Conservation (phyloP, 2,329 filamentous ascomycete species). For the Penicillium psychrosexuale region DNA sequence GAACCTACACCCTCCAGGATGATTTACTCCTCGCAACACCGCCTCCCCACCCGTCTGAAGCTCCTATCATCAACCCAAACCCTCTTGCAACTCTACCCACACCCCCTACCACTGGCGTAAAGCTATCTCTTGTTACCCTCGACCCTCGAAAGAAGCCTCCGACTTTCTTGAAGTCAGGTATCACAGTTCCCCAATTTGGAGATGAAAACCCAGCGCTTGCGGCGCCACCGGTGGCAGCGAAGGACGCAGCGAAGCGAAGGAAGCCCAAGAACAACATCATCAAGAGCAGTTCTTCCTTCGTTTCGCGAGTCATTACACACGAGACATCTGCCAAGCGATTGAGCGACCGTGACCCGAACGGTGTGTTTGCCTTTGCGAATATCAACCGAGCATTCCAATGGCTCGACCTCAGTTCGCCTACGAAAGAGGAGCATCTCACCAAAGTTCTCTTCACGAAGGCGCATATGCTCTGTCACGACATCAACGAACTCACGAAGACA, state of each 20-base stretch:
- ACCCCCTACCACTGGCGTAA: slow-evolving; percentile 81
- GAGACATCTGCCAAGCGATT: slow-evolving; percentile 76
- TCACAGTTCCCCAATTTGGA: slow-evolving; percentile 67
- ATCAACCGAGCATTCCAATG: slow-evolving; percentile 95
- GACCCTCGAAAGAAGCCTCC: slow-evolving; percentile 55
- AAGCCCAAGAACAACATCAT: slow-evolving; percentile 99
- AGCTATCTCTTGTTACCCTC: slow-evolving; percentile 72
- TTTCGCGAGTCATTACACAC: slow-evolving; percentile 91
- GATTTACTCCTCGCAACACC: slow-evolving; percentile 90
- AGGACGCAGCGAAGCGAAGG: slow-evolving; percentile 67
- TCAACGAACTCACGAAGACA: slow-evolving; percentile 79
- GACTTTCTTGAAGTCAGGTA: slow-evolving; percentile 42
- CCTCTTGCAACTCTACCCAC: slow-evolving; percentile 81
- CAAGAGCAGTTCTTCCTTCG: slow-evolving; percentile 98
- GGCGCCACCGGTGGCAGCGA: slow-evolving; percentile 54
- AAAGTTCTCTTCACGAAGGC: slow-evolving; percentile 98
- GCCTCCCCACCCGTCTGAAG: slow-evolving; percentile 91
- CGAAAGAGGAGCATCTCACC: slow-evolving; percentile 78
- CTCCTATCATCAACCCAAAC: slow-evolving; percentile 81
- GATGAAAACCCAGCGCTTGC: slow-evolving; percentile 76
- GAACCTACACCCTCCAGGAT: slow-evolving; percentile 86
- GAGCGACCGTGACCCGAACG: slow-evolving; percentile 72
- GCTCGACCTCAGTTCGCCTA: slow-evolving; percentile 75
- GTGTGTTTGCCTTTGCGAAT: slow-evolving; percentile 88
- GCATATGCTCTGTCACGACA: slow-evolving; percentile 90